Base-by-base conservation (phyloP, 768 basidiomycete genomes). In the Serendipita indica region DNA sequence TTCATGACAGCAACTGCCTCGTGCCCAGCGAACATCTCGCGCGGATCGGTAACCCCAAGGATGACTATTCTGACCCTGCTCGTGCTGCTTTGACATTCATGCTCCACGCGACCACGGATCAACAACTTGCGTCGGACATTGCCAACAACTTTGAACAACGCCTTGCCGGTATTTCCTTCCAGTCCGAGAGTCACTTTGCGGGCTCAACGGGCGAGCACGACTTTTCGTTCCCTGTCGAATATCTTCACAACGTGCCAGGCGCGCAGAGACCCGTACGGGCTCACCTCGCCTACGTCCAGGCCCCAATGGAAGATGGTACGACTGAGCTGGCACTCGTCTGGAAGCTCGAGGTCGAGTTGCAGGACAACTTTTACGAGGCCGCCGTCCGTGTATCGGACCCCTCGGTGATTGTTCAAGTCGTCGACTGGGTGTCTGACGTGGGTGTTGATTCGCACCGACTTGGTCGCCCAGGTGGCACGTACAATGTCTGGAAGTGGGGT, bases 361-460 rank as follows among this genome's bases (percentile, higher is more conserved):
- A 83, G 66, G 83, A 96, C 72, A 97, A 92, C 71, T 94, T 89
- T 89, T 98, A 98, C 65, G 91, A 97, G 69, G 80, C 90, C 2
- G 78, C 88, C 20, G 83, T 99, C 39, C 83, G 86, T 10, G 82
- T 80, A 1, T 68, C 72, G 28, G 69, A 76, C n/a, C 86, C 89
- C 25, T 83, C 90, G 67, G 77, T 82, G 61, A 83, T 92, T 63
- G 72, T 97, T 65, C 83, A 85, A 27, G 89, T 93, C 34, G 88
- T 94, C 62, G 94, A 98, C 68, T 97, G 92, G 93, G 91, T 84
- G 0, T 84, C 86, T 18, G 90, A 93, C 67, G 79, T 86, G 2
- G 46, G 63, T 16, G 34, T 57, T 14, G 63, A 60, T 27, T 62
- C 64, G 18, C 76, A 78, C 3, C 68, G 79, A 7, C 69, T 67